Evolutionary conservation across 306 rosid genomes (phyloP), one percentile per base, ranked within the genome.

Genomic region (Cucurbita ficifolia): DNA sequence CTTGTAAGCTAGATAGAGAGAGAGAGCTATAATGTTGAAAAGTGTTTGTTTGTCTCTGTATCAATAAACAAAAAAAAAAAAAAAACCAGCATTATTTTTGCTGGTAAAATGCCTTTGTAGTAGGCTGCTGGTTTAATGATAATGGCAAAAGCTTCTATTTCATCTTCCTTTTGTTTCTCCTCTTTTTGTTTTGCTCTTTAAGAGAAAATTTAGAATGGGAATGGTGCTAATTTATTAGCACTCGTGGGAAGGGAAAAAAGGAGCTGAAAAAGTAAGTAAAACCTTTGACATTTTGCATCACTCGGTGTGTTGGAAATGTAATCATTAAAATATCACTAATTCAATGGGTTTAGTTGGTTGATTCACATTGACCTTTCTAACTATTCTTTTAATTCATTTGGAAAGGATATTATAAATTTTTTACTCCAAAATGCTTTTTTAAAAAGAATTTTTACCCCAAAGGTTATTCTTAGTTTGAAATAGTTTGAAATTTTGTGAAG

Each of bases 21-120:
- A 79, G 45, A 64, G n/a, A n/a, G n/a, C n/a, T n/a, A n/a, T n/a
- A n/a, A n/a, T n/a, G n/a, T 79, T 76, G 83, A 81, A 79, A 49
- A 74, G 77, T 78, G 80, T 78, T 72, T 65, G 76, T 76, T 81
- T 82, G 78, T 79, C 33, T 73, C 38, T 73, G 11, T 42, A 65
- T 68, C 67, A 81, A 77, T 76, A 85, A 79, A 81, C 13, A n/a
- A n/a, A n/a, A n/a, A n/a, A n/a, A n/a, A n/a, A n/a, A n/a, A 70
- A 39, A 24, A 51, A 52, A 3, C 22, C 42, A 70, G 14, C 42
- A 69, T 16, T 48, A 43, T n/a, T 42, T 42, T 42, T 64, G 46
- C 60, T 48, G 57, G 57, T 46, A 22, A 45, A 18, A 10, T 40
- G 51, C 53, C n/a, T n/a, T n/a, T 70, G 59, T 49, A 46, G 74